Evolutionary conservation across 306 rosid genomes (phyloP), one percentile per base, ranked within the genome.

Genomic region (Arachis stenosperma): DNA sequence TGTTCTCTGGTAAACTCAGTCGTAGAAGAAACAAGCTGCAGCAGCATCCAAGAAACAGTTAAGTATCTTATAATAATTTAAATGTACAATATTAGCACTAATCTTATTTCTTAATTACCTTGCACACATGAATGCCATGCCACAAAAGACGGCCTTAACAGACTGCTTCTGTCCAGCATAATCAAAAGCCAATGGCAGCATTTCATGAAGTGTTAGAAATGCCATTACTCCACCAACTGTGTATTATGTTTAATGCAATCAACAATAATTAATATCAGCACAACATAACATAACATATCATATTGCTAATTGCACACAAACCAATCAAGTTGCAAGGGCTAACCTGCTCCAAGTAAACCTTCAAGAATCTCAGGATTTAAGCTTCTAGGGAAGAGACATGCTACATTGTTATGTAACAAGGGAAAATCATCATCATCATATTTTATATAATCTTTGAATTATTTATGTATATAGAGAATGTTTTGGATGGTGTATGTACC

Each of bases 71-170:
- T 33, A 33, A 33, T 33, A 33, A 33, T 33, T 33, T 33, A 33
- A 33, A 33, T 33, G 37, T 33, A 4, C 37, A 33, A 33, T 33
- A 33, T 33, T 33, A 33, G 37, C 37, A 33, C 4, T 33, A 7
- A 47, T 64, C 46, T 62, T 37, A 36, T 62, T 61, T 7, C 48
- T 61, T 48, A 14, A 53, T 81, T 72, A 95, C 99, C 98, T 95
- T 67, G 93, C 97, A 54, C 98, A 95, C 99, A 95, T 95, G 88
- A 90, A 95, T 43, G 97, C 99, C 99, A 95, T 95, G 70, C 99
- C 98, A 73, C 83, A 78, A 75, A 95, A 95, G 61, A 95, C 96
- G 0, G 96, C 98, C 86, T 88, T 95, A 66, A 95, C 87, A 48
- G 99, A 92, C 74, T 86, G 97, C 84, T 95, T 95, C 67, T 78